phyloP scores from a whole-genome alignment of 202 grass and related monocot species.

The Digitaria exilis region DNA sequence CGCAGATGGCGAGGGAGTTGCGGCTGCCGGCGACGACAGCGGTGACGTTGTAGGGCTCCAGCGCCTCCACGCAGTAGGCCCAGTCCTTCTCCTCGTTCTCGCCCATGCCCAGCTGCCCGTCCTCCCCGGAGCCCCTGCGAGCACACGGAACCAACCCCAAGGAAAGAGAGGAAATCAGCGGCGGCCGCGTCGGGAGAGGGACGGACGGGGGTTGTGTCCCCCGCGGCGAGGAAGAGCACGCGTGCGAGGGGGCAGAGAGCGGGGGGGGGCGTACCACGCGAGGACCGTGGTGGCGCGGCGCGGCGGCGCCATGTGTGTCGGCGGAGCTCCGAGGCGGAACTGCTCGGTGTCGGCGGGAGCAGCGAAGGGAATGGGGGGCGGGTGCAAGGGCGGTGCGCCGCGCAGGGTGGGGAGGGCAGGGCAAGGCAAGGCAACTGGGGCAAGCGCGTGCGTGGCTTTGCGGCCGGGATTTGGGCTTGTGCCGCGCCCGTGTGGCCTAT shows the following conservation, averaged over 20 bases:
- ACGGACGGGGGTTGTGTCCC: too few species aligned
- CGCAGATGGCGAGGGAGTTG: conserved; percentile 95
- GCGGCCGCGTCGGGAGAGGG: background rate
- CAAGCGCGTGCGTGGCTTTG: conserved; percentile 10
- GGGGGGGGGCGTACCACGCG: conserved; percentile 57
- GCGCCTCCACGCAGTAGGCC: conserved; percentile 47
- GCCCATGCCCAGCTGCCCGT: conserved; percentile 88
- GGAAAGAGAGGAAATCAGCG: conserved; percentile 20
- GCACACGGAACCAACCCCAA: background rate
- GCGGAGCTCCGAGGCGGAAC: background rate
- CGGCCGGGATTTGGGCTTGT: conserved; percentile 18
- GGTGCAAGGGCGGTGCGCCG: conserved; percentile 6
- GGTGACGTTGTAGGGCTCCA: conserved; percentile 56
- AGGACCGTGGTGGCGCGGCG: conserved; percentile 59
- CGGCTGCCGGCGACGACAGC: conserved; percentile 88
- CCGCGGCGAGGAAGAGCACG: background rate
- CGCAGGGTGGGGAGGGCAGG: background rate
- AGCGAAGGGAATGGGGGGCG: background rate
- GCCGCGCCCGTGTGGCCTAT: conserved; percentile 18
- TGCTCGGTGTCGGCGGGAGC: background rate
- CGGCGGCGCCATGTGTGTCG: conserved; percentile 41
- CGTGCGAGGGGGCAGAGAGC: background rate
- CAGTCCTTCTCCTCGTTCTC: conserved; percentile 78
- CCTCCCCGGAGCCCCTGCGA: conserved; percentile 80
- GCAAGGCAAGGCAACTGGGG: background rate